These are phyloP conservation scores for Aspergillus pseudoglaucus DNA, from an alignment of 2,329 filamentous ascomycete species.

Conservation along the genomic window DNA sequence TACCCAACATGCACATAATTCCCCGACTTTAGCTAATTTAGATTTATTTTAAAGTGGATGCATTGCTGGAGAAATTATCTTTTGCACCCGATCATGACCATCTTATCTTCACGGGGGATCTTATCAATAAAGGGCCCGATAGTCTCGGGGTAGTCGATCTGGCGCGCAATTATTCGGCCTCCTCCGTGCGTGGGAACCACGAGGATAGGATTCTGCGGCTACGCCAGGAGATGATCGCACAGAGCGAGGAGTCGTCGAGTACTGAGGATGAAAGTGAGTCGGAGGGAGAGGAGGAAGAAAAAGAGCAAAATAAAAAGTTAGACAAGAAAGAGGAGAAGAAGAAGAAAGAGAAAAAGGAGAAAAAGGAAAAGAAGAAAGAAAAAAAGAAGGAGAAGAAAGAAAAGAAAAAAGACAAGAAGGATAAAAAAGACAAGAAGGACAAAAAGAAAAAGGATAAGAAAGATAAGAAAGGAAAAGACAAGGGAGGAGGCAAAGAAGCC, in stretches of 20 bases:
- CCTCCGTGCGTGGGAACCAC: constrained; percentile 84
- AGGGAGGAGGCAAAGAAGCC: constrained; percentile 1
- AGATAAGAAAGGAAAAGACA: constrained; percentile 7
- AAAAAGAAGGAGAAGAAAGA: neutral
- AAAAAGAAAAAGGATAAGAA: neutral
- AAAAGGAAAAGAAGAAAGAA: neutral
- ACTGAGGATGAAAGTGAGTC: constrained; percentile 12
- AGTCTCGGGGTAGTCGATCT: constrained; percentile 70
- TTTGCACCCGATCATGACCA: constrained; percentile 63
- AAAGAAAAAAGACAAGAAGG: neutral
- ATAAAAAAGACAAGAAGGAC: neutral
- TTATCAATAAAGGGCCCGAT: constrained; percentile 82
- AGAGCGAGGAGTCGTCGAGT: constrained; percentile 11
- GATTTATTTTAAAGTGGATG: constrained; percentile 33
- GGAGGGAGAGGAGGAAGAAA: neutral
- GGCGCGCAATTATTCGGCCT: constrained; percentile 66
- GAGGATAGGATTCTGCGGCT: constrained; percentile 78
- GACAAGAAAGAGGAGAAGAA: neutral
- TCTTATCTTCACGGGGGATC: constrained; percentile 68
- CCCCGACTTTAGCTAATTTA: neutral
- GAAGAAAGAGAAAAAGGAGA: constrained; percentile 22
- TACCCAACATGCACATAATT: neutral
- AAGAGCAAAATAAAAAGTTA: neutral
- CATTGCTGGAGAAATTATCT: constrained; percentile 59
- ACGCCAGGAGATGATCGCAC: constrained; percentile 41